Percentiles rank a stretch among this genome's conserved stretches.
Conservation (phyloP, 495 filamentous ascomycete species). For the Emericellopsis terricola region DNA sequence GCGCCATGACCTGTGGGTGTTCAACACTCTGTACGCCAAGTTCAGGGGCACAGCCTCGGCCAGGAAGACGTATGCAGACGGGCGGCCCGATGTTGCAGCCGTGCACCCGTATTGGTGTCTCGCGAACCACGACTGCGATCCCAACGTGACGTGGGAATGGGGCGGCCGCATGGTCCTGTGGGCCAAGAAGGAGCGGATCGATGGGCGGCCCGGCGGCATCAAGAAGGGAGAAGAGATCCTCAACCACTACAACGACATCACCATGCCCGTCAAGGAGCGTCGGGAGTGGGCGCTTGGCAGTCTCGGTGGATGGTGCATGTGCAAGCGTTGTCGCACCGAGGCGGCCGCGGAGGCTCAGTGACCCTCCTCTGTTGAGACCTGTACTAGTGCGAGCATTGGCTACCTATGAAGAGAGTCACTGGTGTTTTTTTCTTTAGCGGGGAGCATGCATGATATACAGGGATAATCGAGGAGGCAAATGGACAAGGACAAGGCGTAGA, state of each 20-base stretch:
- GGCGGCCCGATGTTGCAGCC: conserved; percentile 63
- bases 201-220: conserved; percentile 34
- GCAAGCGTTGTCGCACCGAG: conserved; percentile 50
- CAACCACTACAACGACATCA: conserved; percentile 88
- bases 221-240: conserved; percentile 65
- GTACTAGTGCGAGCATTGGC: no score
- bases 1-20: conserved; percentile 72
- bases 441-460: no score
- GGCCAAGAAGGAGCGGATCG: conserved; percentile 23
- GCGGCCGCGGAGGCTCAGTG: conserved; percentile 13
- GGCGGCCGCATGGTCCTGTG: conserved; percentile 62
- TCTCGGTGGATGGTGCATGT: conserved; percentile 72
- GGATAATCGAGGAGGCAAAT: no score
- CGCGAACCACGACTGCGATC: conserved; percentile 88
- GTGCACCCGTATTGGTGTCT: conserved; percentile 37
- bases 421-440: no score
- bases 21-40: conserved; percentile 85
- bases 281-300: conserved; percentile 79
- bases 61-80: conserved; percentile 48
- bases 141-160: conserved; percentile 91
- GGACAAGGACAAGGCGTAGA: no score
- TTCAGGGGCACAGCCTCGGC: conserved; percentile 86
- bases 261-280: conserved; percentile 54
- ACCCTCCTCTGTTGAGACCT: no score
- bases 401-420: no score